Evolutionary conservation across 1,139 yeast genomes (phyloP).

Genomic region (Candida frijolesensis): DNA sequence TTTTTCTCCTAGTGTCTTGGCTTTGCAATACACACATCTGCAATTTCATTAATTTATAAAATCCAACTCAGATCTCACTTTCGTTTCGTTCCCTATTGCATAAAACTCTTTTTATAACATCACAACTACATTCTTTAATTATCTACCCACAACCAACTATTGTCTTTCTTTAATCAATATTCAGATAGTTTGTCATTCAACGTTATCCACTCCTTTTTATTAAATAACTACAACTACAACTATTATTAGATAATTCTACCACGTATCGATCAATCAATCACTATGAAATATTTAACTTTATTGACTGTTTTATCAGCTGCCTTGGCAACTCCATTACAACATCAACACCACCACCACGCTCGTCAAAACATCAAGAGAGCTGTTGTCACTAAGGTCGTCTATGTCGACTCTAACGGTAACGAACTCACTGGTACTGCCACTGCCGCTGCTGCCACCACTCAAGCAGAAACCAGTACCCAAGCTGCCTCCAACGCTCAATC

Average conservation of each 20-base stretch:
- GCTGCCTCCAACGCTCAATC: constrained; percentile 8
- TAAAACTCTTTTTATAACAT: neutral
- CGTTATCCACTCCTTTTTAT: constrained; percentile 2
- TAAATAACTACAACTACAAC: neutral
- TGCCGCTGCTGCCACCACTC: constrained; percentile 1
- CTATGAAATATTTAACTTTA: constrained; percentile 15
- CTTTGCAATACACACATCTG: neutral
- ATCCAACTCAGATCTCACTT: neutral
- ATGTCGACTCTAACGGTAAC: constrained; percentile 70
- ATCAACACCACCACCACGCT: constrained; percentile 32
- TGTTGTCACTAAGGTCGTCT: constrained; percentile 79
- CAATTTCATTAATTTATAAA: neutral
- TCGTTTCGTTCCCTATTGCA: neutral
- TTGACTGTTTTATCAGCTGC: constrained; percentile 26
- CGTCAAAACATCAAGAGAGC: constrained; percentile 52
- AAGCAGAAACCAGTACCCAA: neutral
- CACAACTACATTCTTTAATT: neutral
- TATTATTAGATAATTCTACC: neutral
- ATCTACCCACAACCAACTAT: neutral
- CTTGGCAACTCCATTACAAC: constrained; percentile 36
- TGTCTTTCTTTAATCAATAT: constrained; percentile 5
- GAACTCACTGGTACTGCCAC: constrained; percentile 19
- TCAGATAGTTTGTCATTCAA: neutral
- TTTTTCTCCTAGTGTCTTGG: neutral
- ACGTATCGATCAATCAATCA: neutral